phyloP scores from a whole-genome alignment of 2,329 filamentous ascomycete genomes.

The Cordyceps tenuipes region DNA sequence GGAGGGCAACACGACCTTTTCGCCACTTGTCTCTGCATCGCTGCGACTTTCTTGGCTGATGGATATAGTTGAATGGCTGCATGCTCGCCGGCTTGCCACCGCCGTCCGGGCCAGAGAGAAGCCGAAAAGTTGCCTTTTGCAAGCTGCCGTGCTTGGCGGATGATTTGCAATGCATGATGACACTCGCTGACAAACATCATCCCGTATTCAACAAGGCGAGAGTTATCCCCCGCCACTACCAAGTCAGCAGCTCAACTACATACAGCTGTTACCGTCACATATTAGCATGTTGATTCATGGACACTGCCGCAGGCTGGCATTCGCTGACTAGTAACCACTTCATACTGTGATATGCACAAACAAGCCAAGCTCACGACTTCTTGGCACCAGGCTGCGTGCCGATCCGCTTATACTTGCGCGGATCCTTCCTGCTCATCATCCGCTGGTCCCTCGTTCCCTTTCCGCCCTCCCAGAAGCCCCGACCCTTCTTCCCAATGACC shows the following conservation, averaged over 20 bases:
- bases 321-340: neutral
- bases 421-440: conserved; percentile 68
- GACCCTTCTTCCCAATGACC: conserved; percentile 56
- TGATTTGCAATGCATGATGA: neutral
- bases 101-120: too few relatives aligned
- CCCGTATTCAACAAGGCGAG: neutral
- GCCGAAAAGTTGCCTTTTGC: too few relatives aligned
- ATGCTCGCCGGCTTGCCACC: neutral
- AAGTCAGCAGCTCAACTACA: neutral
- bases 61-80: neutral
- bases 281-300: neutral
- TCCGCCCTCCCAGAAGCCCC: conserved; percentile 81
- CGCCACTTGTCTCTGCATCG: neutral
- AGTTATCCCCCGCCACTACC: neutral
- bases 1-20: neutral
- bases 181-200: neutral
- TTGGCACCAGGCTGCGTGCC: conserved; percentile 31
- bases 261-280: neutral
- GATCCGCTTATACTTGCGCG: conserved; percentile 60
- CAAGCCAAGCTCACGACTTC: conserved; percentile 10
- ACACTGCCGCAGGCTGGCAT: neutral
- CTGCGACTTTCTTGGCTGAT: neutral
- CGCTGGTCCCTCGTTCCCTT: conserved; percentile 67
- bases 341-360: neutral
- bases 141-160: too few relatives aligned